Base-by-base conservation (phyloP, 2,329 filamentous ascomycete genomes). In the Phaeophleospora eucalypticola region DNA sequence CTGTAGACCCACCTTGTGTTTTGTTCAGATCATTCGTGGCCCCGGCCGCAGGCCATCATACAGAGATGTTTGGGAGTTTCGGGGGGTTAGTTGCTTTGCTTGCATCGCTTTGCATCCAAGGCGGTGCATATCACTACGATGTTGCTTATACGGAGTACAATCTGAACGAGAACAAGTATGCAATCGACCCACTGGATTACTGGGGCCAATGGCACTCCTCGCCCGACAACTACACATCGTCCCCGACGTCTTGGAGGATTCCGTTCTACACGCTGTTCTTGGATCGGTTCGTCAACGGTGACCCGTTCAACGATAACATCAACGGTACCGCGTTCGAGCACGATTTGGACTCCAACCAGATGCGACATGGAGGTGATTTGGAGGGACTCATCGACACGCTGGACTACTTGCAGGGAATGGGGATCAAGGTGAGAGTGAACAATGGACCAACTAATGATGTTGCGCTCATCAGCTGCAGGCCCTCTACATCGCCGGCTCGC, bases 391-490 rank as follows among this genome's bases (percentile, higher is more conserved):
- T 78, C 47, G 78, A 82, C 53, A 77, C 78, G n/a, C 66, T 84
- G 48, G 81, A 83, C 60, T 83, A 83, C 59, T 66, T 83, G 33
- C 75, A 80, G 48, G 80, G 80, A 42, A 81, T 82, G 76, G 80
- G 81, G 9, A 73, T 82, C 45, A 54, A 52, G 40, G 51, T 54
- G 29, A 36, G 36, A 32, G 9, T 9, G 21, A 14, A 45, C 19
- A 7, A 36, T 9, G 29, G 29, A 33, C n/a, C 29, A n/a, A 33
- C 9, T 33, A n/a, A 33, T n/a, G 9, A 33, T 33, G 9, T 33
- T n/a, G n/a, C n/a, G n/a, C 29, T 33, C 9, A 33, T 36, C 7
- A 15, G 8, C 16, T n/a, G 21, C 33, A 80, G 76, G 78, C 69
- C 4, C 67, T 83, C 24, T 82, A 83, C 54, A 72, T 83, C 40